Conservation (phyloP, 352 stramenopile species). For the Nannochloropsis limnetica region DNA sequence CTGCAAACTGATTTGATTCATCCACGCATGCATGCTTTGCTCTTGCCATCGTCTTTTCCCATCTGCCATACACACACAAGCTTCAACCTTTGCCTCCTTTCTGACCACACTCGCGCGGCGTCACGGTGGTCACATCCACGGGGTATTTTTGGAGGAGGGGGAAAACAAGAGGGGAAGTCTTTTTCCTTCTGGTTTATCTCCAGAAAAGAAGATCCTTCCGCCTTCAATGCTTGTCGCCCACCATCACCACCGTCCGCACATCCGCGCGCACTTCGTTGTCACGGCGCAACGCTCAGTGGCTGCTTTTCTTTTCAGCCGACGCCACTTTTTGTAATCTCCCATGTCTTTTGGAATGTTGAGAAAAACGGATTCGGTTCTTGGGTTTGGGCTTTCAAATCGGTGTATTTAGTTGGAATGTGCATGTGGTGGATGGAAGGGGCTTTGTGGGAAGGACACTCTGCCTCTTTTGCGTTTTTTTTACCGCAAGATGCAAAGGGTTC, state of each 20-base stretch:
- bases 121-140: too few relatives aligned
- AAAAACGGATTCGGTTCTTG: too few relatives aligned
- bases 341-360: too few relatives aligned
- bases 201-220: neutral
- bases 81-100: too few relatives aligned
- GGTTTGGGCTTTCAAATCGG: too few relatives aligned
- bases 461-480: too few relatives aligned
- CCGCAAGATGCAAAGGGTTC: neutral
- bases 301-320: neutral
- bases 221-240: neutral
- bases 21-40: neutral
- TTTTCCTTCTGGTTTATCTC: neutral
- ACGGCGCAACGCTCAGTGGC: neutral
- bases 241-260: neutral
- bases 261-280: neutral
- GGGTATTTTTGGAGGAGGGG: too few relatives aligned
- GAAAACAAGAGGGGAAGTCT: neutral
- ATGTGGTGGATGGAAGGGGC: too few relatives aligned
- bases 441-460: too few relatives aligned
- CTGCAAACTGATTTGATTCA: neutral
- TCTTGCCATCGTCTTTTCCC: neutral
- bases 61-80: neutral
- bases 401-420: too few relatives aligned
- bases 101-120: neutral
- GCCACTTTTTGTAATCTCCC: neutral